Conservation (phyloP, 1,139 yeast genomes). For the Saccharomyces hybrid region DNA sequence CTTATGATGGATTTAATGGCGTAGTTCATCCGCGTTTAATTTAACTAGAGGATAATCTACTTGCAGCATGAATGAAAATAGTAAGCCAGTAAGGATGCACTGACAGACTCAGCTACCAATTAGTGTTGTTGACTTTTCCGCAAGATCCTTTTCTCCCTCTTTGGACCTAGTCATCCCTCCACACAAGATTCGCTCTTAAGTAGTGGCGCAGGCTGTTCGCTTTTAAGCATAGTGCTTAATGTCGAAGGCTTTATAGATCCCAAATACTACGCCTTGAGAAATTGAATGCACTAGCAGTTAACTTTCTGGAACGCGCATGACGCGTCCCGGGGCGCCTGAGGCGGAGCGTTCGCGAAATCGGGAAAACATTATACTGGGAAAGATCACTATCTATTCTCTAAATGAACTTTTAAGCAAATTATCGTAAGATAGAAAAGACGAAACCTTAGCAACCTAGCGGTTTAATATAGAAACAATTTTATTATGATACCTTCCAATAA, state of each 20-base stretch:
- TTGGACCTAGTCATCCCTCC: too few relatives aligned
- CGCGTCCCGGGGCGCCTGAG: neutral
- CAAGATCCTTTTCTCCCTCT: neutral
- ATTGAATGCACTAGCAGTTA: neutral
- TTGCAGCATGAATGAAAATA: neutral
- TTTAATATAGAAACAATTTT: neutral
- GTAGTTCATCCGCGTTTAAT: neutral
- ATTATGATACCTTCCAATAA: constrained; percentile 10
- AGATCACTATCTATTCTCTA: neutral
- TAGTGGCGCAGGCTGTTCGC: neutral
- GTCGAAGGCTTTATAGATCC: neutral
- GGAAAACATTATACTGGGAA: neutral
- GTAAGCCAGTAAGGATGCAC: neutral
- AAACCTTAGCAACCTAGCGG: neutral
- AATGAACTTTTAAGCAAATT: neutral
- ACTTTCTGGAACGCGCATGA: neutral
- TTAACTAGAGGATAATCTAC: neutral
- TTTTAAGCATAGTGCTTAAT: neutral
- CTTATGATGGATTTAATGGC: neutral
- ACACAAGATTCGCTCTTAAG: neutral
- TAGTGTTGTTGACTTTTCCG: neutral
- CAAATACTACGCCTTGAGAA: neutral
- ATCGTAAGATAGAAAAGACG: neutral
- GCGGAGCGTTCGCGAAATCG: neutral
- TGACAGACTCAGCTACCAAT: neutral